A percentile compares a stretch with the other conserved stretches of the same genome.
Evolutionary conservation across 805 yeast genomes (phyloP).

Genomic region (Metschnikowia chrysomelidarum): DNA sequence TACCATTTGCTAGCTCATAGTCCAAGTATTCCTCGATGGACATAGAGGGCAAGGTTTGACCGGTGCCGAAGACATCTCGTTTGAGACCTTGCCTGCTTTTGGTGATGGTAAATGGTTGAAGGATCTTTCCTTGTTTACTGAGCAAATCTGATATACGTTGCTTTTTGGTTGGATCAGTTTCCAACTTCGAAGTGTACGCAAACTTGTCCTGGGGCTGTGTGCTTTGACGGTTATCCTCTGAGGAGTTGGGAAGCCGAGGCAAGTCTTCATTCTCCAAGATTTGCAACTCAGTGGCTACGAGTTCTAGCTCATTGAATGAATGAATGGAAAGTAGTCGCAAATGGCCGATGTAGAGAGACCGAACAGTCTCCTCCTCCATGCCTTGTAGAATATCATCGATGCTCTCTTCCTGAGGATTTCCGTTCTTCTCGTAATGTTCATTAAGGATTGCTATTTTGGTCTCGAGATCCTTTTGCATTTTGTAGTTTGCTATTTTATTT

Average conservation of each 20-base stretch:
- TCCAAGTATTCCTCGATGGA: constrained; percentile 89
- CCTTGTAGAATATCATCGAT: constrained; percentile 24
- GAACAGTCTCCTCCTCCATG: constrained; percentile 62
- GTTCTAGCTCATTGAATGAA: constrained; percentile 56
- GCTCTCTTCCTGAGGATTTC: constrained; percentile 9
- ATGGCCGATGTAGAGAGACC: constrained; percentile 56
- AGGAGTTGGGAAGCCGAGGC: constrained; percentile 7
- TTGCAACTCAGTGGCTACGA: constrained; percentile 61
- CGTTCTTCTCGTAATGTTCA: constrained; percentile 20
- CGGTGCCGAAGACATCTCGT: constrained; percentile 80
- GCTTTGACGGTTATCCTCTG: constrained; percentile 19
- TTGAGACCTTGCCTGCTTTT: constrained; percentile 52
- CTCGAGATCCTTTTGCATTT: constrained; percentile 54
- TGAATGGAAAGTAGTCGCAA: constrained; percentile 50
- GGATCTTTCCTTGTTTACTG: constrained; percentile 71
- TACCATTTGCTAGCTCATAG: constrained; percentile 81
- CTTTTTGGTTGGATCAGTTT: constrained; percentile 40
- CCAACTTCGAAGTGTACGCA: constrained; percentile 66
- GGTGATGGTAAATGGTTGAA: constrained; percentile 80
- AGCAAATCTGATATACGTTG: constrained; percentile 40
- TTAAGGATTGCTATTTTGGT: constrained; percentile 41
- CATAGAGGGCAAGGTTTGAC: constrained; percentile 92
- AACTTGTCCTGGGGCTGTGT: constrained; percentile 24
- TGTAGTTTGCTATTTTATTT: constrained; percentile 69
- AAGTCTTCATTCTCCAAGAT: constrained; percentile 42